Evolutionary conservation across 371 early-diverging fungal genomes (phyloP).

Genomic region (Syncephalastrum monosporum): DNA sequence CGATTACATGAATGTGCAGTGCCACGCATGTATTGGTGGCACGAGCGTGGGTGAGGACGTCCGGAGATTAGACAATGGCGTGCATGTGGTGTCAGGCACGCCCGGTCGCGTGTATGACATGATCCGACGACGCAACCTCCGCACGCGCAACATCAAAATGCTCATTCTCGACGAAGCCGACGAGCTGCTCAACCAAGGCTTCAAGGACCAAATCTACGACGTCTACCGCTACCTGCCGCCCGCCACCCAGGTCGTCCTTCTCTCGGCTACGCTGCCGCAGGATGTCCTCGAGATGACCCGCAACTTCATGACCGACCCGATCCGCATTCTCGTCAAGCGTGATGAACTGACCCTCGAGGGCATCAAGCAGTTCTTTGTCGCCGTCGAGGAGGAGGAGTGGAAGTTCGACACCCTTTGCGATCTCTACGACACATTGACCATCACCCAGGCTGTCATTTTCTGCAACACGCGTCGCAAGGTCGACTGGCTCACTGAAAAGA

Average conservation of each 20-base stretch:
- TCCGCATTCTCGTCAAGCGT: conserved; percentile 99
- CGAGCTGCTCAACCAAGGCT: conserved; percentile 97
- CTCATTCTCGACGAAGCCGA: conserved; percentile 99
- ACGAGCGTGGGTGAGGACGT: conserved; percentile 92
- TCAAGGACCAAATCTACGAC: conserved; percentile 99
- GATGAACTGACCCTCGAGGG: conserved; percentile 99
- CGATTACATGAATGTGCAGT: conserved; percentile 92
- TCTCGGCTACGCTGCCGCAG: conserved; percentile 97
- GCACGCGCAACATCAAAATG: conserved; percentile 91
- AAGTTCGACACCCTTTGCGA: conserved; percentile 97
- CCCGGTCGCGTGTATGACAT: conserved; percentile 99
- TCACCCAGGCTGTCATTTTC: conserved; percentile 99
- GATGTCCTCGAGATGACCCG: conserved; percentile 97
- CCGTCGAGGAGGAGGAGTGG: conserved; percentile 96
- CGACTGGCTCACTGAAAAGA: conserved; percentile 95
- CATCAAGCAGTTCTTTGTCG: conserved; percentile 99
- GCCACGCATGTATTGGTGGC: conserved; percentile 98
- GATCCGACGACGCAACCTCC: conserved; percentile 90
- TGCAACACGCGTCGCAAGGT: conserved; percentile 99
- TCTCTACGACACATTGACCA: conserved; percentile 93
- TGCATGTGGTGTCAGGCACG: conserved; percentile 98
- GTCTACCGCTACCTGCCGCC: conserved; percentile 95
- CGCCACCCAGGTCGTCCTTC: conserved; percentile 96
- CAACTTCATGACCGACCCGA: conserved; percentile 98
- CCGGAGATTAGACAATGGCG: conserved; percentile 81